These are phyloP conservation scores for Thymus mandschuricus DNA, from an alignment of 257 asterid species.

Conservation along the genomic window DNA sequence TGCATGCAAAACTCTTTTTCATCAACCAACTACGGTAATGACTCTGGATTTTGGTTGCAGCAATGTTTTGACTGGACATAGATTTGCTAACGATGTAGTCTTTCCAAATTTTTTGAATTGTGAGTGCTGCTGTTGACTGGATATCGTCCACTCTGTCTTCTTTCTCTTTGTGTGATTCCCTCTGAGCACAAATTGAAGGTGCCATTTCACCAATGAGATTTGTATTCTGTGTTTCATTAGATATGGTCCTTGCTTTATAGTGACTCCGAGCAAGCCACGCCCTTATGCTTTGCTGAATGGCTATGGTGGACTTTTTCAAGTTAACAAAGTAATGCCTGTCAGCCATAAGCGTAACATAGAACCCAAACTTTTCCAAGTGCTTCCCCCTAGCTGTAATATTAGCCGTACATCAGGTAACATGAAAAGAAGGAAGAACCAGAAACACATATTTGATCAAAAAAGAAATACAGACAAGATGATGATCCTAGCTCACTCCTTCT, in stretches of 20 bases:
- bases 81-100: constrained; percentile 38
- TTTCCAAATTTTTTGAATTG: constrained; percentile 62
- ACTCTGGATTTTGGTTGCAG: constrained; percentile 82
- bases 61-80: constrained; percentile 45
- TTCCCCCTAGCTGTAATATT: constrained; percentile 53
- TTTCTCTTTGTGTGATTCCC: constrained; percentile 20
- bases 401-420: constrained; percentile 34
- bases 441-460: constrained; percentile 2
- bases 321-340: constrained; percentile 66
- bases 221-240: constrained; percentile 34
- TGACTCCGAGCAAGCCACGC: constrained; percentile 50
- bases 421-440: constrained; percentile 25
- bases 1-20: constrained; percentile 47
- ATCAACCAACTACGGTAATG: constrained; percentile 61
- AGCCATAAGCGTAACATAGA: constrained; percentile 41
- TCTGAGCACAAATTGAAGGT: constrained; percentile 37
- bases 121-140: constrained; percentile 48
- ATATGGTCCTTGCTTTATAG: constrained; percentile 17
- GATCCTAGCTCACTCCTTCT: constrained; percentile 39
- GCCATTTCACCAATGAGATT: constrained; percentile 39
- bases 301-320: constrained; percentile 47
- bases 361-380: constrained; percentile 38
- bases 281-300: constrained; percentile 67
- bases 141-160: constrained; percentile 33
- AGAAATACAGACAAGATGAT: constrained; percentile 40